These are phyloP conservation scores for Hordeum marinum DNA, from an alignment of 176 grass and related monocot genomes.

Conservation along the genomic window DNA sequence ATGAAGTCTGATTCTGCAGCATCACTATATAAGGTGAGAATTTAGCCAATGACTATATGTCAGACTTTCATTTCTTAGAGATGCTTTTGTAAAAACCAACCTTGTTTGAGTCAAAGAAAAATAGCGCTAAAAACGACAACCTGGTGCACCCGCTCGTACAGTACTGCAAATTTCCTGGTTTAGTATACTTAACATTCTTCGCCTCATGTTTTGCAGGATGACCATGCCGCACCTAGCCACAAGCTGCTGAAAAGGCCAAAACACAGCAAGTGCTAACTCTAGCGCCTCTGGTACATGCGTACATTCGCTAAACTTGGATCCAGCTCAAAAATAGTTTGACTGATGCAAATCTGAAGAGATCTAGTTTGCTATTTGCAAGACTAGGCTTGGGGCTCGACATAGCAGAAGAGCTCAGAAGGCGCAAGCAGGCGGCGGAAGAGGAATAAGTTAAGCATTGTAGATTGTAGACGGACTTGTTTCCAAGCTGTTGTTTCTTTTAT, in stretches of 20 bases:
- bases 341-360: not conserved
- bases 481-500: not conserved
- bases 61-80: not conserved
- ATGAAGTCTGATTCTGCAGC: slow-evolving; percentile 93
- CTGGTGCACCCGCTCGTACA: not conserved
- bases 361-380: slow-evolving; percentile 6
- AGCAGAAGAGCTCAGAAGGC: not conserved
- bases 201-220: slow-evolving; percentile 60
- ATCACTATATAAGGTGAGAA: slow-evolving; percentile 78
- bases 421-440: not conserved
- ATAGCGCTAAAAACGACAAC: too few relatives aligned
- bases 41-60: not conserved
- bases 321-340: not conserved
- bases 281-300: not conserved
- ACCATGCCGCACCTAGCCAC: slow-evolving; percentile 57
- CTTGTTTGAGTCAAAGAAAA: not conserved
- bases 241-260: slow-evolving; percentile 65
- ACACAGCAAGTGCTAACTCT: slow-evolving; percentile 58
- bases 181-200: not conserved
- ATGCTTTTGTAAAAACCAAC: not conserved
- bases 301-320: not conserved
- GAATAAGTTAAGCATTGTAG: slow-evolving; percentile 8
- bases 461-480: slow-evolving; percentile 10
- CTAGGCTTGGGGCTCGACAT: not conserved
- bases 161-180: not conserved